These are phyloP conservation scores for Hypholoma fasciculare DNA, from an alignment of 768 basidiomycete genomes.

Conservation along the genomic window DNA sequence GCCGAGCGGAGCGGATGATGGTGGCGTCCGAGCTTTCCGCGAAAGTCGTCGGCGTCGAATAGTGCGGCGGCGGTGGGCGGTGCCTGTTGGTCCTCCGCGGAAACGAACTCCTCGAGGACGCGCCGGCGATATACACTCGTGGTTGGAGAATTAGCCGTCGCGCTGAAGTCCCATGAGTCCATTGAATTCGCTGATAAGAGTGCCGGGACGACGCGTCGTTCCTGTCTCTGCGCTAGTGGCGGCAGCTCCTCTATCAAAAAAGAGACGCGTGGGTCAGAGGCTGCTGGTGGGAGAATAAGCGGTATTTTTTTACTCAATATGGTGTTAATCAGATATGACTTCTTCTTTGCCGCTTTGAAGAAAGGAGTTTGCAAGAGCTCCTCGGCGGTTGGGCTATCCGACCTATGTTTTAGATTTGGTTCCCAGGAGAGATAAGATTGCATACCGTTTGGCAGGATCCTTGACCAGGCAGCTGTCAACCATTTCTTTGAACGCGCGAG, in stretches of 20 bases:
- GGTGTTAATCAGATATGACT: constrained; percentile 71
- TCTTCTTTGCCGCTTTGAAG: constrained; percentile 80
- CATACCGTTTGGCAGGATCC: constrained; percentile 75
- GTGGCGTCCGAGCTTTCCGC: neutral
- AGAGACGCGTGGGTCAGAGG: neutral
- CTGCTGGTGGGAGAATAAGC: neutral
- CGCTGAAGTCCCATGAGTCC: constrained; percentile 82
- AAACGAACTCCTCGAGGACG: constrained; percentile 22
- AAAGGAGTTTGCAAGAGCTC: constrained; percentile 78
- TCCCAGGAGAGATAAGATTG: neutral
- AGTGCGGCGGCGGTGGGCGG: constrained; percentile 15
- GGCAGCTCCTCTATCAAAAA: constrained; percentile 57
- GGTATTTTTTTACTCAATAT: constrained; percentile 53
- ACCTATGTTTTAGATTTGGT: neutral
- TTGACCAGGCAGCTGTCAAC: constrained; percentile 82
- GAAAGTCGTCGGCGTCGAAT: constrained; percentile 36
- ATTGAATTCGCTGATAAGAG: constrained; percentile 45
- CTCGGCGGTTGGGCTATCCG: constrained; percentile 68
- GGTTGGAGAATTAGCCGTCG: constrained; percentile 41
- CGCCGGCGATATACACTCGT: constrained; percentile 26
- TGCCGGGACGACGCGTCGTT: constrained; percentile 51
- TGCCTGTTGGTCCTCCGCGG: constrained; percentile 24
- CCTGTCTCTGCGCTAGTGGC: constrained; percentile 71
- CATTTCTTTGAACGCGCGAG: constrained; percentile 79
- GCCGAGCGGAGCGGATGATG: neutral